Conservation (phyloP, 2,329 filamentous ascomycete species). For the Macrophomina tecta region DNA sequence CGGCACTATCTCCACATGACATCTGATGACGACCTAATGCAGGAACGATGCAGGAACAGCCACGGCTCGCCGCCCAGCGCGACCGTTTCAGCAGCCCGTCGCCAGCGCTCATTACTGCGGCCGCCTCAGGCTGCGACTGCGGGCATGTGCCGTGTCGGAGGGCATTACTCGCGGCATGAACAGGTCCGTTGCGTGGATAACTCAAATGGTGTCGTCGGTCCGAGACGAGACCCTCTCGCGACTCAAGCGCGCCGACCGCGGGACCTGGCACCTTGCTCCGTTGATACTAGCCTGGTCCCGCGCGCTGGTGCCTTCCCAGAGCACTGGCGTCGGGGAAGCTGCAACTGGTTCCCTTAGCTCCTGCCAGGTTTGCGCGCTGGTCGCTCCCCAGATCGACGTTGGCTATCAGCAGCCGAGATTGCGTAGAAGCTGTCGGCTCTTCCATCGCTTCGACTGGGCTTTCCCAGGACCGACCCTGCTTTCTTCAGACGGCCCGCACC, state of each 20-base stretch:
- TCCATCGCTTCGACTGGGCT: conserved; percentile 32
- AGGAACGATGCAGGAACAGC: conserved; percentile 50
- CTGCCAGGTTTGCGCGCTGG: conserved; percentile 26
- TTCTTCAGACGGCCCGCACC: conserved; percentile 36
- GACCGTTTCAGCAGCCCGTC: conserved; percentile 24
- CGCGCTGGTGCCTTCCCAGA: conserved; percentile 29
- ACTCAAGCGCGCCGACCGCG: conserved; percentile 31
- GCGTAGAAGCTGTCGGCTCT: conserved; percentile 41
- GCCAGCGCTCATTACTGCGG: not conserved
- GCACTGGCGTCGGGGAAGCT: conserved; percentile 46
- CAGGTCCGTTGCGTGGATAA: conserved; percentile 22
- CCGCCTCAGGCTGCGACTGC: conserved; percentile 12
- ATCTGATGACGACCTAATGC: conserved; percentile 40
- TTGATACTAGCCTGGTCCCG: conserved; percentile 20
- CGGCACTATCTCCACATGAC: conserved; percentile 21
- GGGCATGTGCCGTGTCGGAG: conserved; percentile 4
- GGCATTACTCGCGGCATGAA: conserved; percentile 10
- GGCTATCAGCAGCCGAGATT: conserved; percentile 40
- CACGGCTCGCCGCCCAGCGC: conserved; percentile 15
- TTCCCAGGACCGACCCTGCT: conserved; percentile 24
- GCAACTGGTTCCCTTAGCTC: conserved; percentile 42
- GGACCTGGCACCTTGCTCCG: conserved; percentile 28
- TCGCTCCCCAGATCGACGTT: conserved; percentile 39
- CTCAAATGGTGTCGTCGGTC: conserved; percentile 25
- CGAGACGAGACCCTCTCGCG: conserved; percentile 30